These are phyloP conservation scores for Fusarium falciforme DNA, from an alignment of 2,329 filamentous ascomycete species.

Conservation along the genomic window DNA sequence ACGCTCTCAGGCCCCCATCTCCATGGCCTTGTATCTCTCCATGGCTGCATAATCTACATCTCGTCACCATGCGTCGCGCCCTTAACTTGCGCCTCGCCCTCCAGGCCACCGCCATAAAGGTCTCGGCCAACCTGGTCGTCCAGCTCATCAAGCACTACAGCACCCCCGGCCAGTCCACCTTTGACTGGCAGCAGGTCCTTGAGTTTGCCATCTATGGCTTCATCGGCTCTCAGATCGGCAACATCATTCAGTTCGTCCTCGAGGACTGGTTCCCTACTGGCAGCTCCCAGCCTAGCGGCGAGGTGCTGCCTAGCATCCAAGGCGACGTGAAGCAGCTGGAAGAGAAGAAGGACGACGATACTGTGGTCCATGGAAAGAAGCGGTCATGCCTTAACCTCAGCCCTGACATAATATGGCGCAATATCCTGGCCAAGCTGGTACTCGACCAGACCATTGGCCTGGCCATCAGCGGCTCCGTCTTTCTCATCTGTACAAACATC, in stretches of 20 bases:
- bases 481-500: constrained; percentile 51
- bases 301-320: constrained; percentile 35
- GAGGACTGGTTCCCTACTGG: constrained; percentile 50
- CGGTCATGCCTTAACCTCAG: constrained; percentile 34
- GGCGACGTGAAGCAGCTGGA: constrained; percentile 27
- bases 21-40: neutral
- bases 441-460: constrained; percentile 52
- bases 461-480: constrained; percentile 48
- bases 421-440: constrained; percentile 49
- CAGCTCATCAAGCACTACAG: constrained; percentile 40
- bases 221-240: constrained; percentile 50
- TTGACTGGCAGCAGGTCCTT: constrained; percentile 50
- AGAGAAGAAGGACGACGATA: constrained; percentile 41
- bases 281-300: constrained; percentile 30
- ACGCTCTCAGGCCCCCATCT: neutral
- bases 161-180: constrained; percentile 27
- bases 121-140: constrained; percentile 48
- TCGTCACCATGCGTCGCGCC: constrained; percentile 40
- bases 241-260: constrained; percentile 50
- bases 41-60: constrained; percentile 16
- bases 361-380: neutral
- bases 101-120: constrained; percentile 46
- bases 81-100: constrained; percentile 44
- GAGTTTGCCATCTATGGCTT: constrained; percentile 52
- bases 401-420: constrained; percentile 49